Evolutionary conservation across 257 asterid genomes (phyloP), one percentile per base, ranked within the genome.

Genomic region (Vinca minor): DNA sequence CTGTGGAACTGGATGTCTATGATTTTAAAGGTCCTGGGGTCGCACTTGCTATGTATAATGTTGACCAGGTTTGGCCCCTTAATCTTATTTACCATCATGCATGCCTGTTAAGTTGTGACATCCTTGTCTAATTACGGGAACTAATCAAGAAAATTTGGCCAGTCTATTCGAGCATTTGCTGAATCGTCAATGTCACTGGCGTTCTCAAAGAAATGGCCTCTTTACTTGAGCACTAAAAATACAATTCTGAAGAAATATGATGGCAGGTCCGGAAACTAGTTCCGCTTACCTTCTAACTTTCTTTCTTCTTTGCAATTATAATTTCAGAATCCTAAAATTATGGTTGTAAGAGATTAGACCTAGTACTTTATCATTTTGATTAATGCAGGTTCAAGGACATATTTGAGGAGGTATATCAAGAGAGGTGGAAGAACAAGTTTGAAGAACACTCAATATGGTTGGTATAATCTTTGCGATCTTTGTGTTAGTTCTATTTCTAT

Each of bases 121-220:
- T 66, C 53, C 41, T 69, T 48, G 55, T 56, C 52, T 60, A 55
- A 42, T 63, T 29, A 8, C 31, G 14, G 17, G 41, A 42, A 62
- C 48, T 47, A 31, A 59, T 75, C 32, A 66, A 73, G 66, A 38
- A 29, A 67, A 36, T 39, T 57, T 64, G 68, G 62, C 67, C 79
- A 87, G 97, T 90, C 97, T 62, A 79, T 87, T 72, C 84, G 87
- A 72, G 89, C 95, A 60, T 90, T 90, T 81, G 97, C 97, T 61
- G 96, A 90, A 71, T 84, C 97, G 73, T 90, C 97, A 55, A 85
- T 90, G 96, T 83, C 93, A 39, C 73, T 90, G 83, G 95, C 97
- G 8, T 82, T 77, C 64, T 86, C 89, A 34, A 90, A 90, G 80
- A 84, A 80, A 57, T 87, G 91, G 97, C 96, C 97, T 62, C 93